Base-by-base conservation (phyloP, 1,284 basidiomycete species). In the Takashimella koratensis region DNA sequence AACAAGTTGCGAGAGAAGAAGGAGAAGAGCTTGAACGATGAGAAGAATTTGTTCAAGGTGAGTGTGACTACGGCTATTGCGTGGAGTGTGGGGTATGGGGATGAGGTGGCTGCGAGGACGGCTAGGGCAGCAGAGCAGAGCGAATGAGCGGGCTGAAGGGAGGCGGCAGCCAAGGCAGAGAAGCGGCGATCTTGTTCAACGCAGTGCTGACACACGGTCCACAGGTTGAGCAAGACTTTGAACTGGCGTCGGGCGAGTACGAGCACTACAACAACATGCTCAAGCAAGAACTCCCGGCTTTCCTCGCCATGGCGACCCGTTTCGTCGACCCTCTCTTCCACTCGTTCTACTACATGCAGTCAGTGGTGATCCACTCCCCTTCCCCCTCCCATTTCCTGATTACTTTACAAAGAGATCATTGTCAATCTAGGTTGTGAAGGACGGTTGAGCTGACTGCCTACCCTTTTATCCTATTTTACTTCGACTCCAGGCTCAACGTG, bases 291-390 rank as follows among this genome's bases (percentile, higher is more conserved):
- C 80, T 99, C 27, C 94, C 95, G 1, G 83, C 84, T 19, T 98
- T 98, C 80, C 86, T 98, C 79, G 81, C 82, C 25, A 83, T 97
- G 66, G 82, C 88, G 1, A 87, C 89, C 1, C 83, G 87, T 56
- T 97, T 98, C 77, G 90, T 98, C 71, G 88, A 95, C 61, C 96
- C 96, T 1, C 79, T 98, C 13, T 98, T 97, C 83, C 88, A 97
- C 70, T 95, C 91, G 22, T 94, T 95, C 81, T 99, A 91, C 81
- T 99, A 97, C 77, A 98, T 98, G 95, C 93, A 98, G 91, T 93
- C 64, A 67, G 90, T 84, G 41, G 22, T n/a, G 30, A 36, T 36
- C 26, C 36, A 8, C 16, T 36, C 30, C 16, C 30, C 16, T 8
- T 36, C 30, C 16, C 24, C 11, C 16, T 44, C n/a, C n/a, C n/a